Evolutionary conservation across 345 rosid species (phyloP), one percentile per base, ranked within the genome.

Genomic region (Sonneratia alba): DNA sequence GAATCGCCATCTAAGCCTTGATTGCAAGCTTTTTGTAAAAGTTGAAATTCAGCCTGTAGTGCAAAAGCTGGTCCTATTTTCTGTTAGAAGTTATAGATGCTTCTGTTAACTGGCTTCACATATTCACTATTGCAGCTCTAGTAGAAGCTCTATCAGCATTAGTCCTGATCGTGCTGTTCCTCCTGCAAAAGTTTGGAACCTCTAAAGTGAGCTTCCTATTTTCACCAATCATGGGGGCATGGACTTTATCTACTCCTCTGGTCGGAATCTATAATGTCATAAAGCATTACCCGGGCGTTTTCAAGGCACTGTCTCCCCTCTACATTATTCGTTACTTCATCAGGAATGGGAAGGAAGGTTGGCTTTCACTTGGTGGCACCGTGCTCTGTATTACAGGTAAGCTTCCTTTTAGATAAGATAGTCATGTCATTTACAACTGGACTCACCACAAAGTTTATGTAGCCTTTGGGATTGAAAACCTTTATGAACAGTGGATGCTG

Each of bases 121-220:
- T 67, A 12, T 69, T 79, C 24, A 13, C 68, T 68, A 68, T 78
- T 82, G 65, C 93, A 91, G 98, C 91, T 70, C 69, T 85, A 73
- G 98, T 89, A 61, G 91, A 89, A 79, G 72, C 85, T 70, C 86
- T 91, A 55, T 92, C 97, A 36, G 97, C 90, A 2, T 65, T 79
- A 48, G 85, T 91, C 84, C 83, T 91, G 68, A 76, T 89, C 27
- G 69, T 86, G 79, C 77, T 93, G 75, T 89, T 93, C 81, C 82
- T 91, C 72, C 82, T 89, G 76, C 97, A 91, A 76, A 92, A 83
- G 73, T 89, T 78, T 67, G 97, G 97, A 76, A 89, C 98, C 64
- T 89, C 96, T 73, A 78, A 83, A 53, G 96, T 91, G 80, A 89
- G 97, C 76, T 93, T 91, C 82, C 79, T 91, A 71, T 93, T 93